Evolutionary conservation across 495 filamentous ascomycete genomes (phyloP), one percentile per base, ranked within the genome.

Genomic region (Pyrenula massariospora): DNA sequence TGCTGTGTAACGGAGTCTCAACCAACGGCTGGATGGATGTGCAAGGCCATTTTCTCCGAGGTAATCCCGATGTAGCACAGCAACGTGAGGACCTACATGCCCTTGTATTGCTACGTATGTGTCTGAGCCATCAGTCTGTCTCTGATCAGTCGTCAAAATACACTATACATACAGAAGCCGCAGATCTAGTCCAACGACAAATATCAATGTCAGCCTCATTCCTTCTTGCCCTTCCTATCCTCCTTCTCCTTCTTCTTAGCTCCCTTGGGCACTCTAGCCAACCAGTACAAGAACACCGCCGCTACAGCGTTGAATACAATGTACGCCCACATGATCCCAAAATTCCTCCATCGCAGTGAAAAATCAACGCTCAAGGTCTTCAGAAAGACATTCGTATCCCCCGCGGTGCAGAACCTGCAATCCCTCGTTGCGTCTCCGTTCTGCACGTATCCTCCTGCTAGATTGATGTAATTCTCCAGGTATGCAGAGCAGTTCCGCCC

Each of bases 261-360:
- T 15, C 31, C 31, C 31, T 42, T 42, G 8, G 31, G 31, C 31
- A 81, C 77, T 1, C 78, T 66, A 61, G 80, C 79, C 24, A 77
- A 58, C 56, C 77, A 82, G 60, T 82, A 82, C 21, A 77, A 57
- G 22, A 63, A 47, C n/a, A 82, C 71, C 0, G 78, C 77, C 3
- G 71, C 68, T 5, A 67, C 59, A 53, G 80, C 68, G 56, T 81
- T 75, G 61, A 81, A 79, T 0, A 70, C 61, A 53, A 80, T 76
- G 52, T 79, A 81, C 8, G 70, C 75, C 73, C 76, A 82, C 36
- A 76, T 71, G 15, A 80, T 66, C 1, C 77, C 79, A 58, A 68
- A 82, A 54, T 82, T 79, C 21, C 77, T 65, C 77, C 78, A 82
- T 57, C 77, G 62, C 24, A 78, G 64, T 20, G 50, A 60, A 66